These are phyloP conservation scores for Nitzschia sp. DNA, from an alignment of 108 stramenopile genomes.

Conservation along the genomic window DNA sequence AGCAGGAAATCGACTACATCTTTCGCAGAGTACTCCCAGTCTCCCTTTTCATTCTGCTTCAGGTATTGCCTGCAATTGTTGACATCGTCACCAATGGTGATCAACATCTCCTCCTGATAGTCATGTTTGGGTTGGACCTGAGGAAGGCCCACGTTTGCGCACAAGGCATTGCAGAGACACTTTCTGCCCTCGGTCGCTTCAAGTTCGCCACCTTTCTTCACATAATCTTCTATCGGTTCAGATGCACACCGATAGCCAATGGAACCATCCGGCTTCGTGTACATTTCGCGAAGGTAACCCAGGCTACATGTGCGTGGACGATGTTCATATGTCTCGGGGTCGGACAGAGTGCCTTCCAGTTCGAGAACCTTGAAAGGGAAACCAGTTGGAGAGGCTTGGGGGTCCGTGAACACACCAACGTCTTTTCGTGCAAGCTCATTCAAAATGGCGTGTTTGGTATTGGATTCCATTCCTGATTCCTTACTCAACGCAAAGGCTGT, in stretches of 20 bases:
- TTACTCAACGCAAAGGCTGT: constrained; percentile 47
- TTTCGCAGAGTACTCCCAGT: constrained; percentile 33
- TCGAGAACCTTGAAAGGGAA: constrained; percentile 59
- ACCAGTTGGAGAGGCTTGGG: constrained; percentile 50
- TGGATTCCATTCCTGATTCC: constrained; percentile 44
- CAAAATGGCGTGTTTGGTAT: constrained; percentile 30
- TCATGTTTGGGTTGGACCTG: constrained; percentile 30
- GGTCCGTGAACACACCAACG: constrained; percentile 43
- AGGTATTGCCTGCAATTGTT: constrained; percentile 33
- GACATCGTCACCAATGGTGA: constrained; percentile 52
- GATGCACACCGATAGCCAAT: constrained; percentile 45
- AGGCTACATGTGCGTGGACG: constrained; percentile 50
- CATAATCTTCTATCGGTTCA: constrained; percentile 40
- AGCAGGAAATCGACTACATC: constrained; percentile 50
- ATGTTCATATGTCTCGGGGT: constrained; percentile 27
- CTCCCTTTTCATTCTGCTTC: constrained; percentile 36
- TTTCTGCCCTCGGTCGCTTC: constrained; percentile 44
- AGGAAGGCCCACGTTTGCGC: constrained; percentile 48
- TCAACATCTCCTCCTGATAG: constrained; percentile 22
- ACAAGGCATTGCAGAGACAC: constrained; percentile 60
- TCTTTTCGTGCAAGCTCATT: constrained; percentile 21
- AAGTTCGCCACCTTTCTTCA: constrained; percentile 41
- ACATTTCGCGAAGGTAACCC: constrained; percentile 44
- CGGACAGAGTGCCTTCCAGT: constrained; percentile 32
- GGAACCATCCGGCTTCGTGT: constrained; percentile 31